Percentiles rank a stretch among this genome's conserved stretches.
These are phyloP conservation scores for Suhomyces ambrosiae DNA, from an alignment of 1,139 yeast genomes.

Conservation along the genomic window DNA sequence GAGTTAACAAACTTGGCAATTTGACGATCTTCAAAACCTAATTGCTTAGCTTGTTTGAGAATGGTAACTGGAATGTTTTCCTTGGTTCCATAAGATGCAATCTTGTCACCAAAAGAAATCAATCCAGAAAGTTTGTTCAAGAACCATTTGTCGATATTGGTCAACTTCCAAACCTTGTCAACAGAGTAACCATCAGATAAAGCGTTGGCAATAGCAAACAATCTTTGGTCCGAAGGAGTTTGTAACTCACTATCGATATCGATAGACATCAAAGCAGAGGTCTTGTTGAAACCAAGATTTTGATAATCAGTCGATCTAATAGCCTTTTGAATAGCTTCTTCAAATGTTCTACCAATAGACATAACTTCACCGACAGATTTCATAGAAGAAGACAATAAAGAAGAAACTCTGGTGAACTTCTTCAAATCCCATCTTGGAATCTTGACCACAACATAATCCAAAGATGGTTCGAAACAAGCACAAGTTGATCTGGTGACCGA, in stretches of 20 bases:
- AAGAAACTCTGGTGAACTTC: constrained; percentile 91
- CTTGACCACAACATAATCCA: constrained; percentile 96
- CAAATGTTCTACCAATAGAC: constrained; percentile 97
- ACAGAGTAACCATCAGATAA: constrained; percentile 82
- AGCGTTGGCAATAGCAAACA: constrained; percentile 96
- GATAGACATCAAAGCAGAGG: constrained; percentile 83
- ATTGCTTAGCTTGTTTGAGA: constrained; percentile 88
- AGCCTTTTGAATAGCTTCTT: constrained; percentile 97
- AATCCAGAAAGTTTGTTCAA: constrained; percentile 79
- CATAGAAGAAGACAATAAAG: constrained; percentile 90
- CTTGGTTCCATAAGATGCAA: constrained; percentile 59
- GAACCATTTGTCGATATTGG: constrained; percentile 97
- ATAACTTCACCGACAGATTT: constrained; percentile 99
- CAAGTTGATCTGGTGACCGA: constrained; percentile 94
- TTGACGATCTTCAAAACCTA: constrained; percentile 97
- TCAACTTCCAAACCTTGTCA: constrained; percentile 87
- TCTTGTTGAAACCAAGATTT: constrained; percentile 89
- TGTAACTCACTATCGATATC: constrained; percentile 89
- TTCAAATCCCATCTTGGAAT: constrained; percentile 99
- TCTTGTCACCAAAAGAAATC: constrained; percentile 66
- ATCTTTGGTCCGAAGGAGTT: constrained; percentile 95
- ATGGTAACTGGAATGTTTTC: constrained; percentile 61
- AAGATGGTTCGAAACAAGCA: constrained; percentile 97
- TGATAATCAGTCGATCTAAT: constrained; percentile 95
- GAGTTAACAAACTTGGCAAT: constrained; percentile 88